These are phyloP conservation scores for Lathyrus aphaca DNA, from an alignment of 306 rosid species.

Conservation along the genomic window DNA sequence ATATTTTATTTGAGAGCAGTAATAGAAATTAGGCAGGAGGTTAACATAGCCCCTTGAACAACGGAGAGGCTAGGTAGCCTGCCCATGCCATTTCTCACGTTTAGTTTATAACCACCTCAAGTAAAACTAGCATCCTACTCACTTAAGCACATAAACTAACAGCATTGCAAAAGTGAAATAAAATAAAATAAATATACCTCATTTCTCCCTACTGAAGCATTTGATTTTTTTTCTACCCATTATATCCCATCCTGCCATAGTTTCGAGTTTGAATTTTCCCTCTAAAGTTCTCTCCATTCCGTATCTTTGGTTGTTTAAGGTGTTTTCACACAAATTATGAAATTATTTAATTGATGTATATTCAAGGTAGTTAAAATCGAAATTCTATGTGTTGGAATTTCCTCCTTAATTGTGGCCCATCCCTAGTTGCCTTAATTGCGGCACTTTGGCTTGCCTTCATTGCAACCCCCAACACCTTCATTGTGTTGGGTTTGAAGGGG, in stretches of 20 bases:
- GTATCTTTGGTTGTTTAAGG: background rate
- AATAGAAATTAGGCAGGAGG: constrained; percentile 18
- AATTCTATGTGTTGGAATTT: too few relatives aligned
- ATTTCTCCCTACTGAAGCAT: background rate
- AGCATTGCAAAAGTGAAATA: background rate
- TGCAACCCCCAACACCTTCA: too few relatives aligned
- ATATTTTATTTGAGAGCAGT: constrained; percentile 11
- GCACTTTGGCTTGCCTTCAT: too few relatives aligned
- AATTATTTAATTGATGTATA: background rate
- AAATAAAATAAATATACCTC: constrained; percentile 1
- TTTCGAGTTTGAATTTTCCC: constrained; percentile 8
- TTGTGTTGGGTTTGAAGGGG: too few relatives aligned
- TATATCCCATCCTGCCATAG: constrained; percentile 1
- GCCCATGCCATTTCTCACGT: constrained; percentile 6
- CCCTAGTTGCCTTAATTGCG: too few relatives aligned
- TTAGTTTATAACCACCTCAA: background rate
- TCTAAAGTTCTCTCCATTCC: background rate
- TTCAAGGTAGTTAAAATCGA: too few relatives aligned
- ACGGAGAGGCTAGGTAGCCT: background rate
- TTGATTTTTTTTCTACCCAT: constrained; percentile 3
- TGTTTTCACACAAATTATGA: background rate
- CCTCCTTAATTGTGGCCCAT: too few relatives aligned
- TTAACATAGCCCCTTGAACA: background rate
- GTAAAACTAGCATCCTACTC: constrained; percentile 22
- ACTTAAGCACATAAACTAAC: constrained; percentile 8